A percentile compares a stretch with the other conserved stretches of the same genome.
phyloP scores from a whole-genome alignment of 371 early-diverging fungal genomes.

The Nematocida sp. region DNA sequence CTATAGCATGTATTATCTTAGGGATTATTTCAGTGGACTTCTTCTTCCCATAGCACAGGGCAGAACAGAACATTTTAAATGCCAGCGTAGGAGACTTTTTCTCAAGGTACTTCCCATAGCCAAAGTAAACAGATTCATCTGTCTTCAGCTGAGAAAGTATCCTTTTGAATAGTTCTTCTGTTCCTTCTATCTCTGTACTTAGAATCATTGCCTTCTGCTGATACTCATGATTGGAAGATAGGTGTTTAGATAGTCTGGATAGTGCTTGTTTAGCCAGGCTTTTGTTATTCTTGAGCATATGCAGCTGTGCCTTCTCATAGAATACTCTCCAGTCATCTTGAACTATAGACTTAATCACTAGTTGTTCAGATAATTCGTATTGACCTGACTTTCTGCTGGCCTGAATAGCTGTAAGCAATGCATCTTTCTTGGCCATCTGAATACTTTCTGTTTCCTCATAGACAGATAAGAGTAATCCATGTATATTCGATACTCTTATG shows the following conservation, averaged over 20 bases:
- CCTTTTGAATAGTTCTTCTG: slow-evolving; percentile 47
- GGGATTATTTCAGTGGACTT: slow-evolving; percentile 60
- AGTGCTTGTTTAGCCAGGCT: slow-evolving; percentile 55
- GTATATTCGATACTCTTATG: slow-evolving; percentile 1
- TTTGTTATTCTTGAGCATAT: slow-evolving; percentile 48
- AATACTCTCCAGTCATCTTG: slow-evolving; percentile 58
- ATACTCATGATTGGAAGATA: slow-evolving; percentile 4
- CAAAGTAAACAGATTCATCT: slow-evolving; percentile 49
- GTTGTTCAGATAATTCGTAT: slow-evolving; percentile 37
- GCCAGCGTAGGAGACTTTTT: slow-evolving; percentile 30
- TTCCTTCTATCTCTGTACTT: slow-evolving; percentile 48
- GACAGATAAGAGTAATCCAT: slow-evolving; percentile 3
- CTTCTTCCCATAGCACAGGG: slow-evolving; percentile 33
- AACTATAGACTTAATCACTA: slow-evolving; percentile 32
- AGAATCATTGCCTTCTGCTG: slow-evolving; percentile 30
- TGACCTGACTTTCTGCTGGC: slow-evolving; percentile 30
- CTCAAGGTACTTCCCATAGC: slow-evolving; percentile 61
- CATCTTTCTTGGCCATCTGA: slow-evolving; percentile 16
- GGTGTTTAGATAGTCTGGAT: slow-evolving; percentile 38
- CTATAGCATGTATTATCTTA: slow-evolving; percentile 58
- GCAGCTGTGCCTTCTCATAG: slow-evolving; percentile 56
- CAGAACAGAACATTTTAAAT: slow-evolving; percentile 54
- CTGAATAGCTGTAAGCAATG: slow-evolving; percentile 7
- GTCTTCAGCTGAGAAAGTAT: slow-evolving; percentile 38
- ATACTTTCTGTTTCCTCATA: not conserved